Evolutionary conservation across 192 early-diverging fungal genomes (phyloP).

Genomic region (Helicostylum pulchrum): DNA sequence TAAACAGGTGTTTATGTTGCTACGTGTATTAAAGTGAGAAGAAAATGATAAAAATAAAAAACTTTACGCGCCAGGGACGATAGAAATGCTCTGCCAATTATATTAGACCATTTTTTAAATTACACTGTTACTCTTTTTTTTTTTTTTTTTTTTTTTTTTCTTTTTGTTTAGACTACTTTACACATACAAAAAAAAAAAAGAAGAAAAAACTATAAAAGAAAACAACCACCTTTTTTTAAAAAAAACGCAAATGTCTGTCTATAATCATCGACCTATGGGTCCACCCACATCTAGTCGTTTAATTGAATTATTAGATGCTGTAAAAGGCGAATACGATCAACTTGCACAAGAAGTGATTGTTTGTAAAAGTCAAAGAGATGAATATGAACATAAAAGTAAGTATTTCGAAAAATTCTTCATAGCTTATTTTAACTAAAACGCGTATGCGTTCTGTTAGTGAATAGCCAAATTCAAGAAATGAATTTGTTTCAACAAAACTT

Average conservation of each 20-base stretch:
- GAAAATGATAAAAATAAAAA: too few relatives aligned
- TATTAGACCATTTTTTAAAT: too few relatives aligned
- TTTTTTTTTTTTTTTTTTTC: too few relatives aligned
- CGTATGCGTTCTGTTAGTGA: constrained; percentile 43
- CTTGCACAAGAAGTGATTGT: constrained; percentile 71
- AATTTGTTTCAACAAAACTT: constrained; percentile 72
- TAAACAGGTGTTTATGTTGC: too few relatives aligned
- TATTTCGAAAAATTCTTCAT: constrained; percentile 1
- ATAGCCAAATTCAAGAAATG: constrained; percentile 78
- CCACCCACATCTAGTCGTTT: constrained; percentile 62
- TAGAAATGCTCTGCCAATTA: too few relatives aligned
- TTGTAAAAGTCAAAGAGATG: constrained; percentile 76
- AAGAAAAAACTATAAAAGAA: too few relatives aligned
- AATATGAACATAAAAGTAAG: constrained; percentile 86
- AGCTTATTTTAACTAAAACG: constrained; percentile 4
- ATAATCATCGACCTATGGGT: constrained; percentile 80
- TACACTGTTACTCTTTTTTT: too few relatives aligned
- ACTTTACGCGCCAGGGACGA: too few relatives aligned
- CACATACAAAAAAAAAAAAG: too few relatives aligned
- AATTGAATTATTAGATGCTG: constrained; percentile 77
- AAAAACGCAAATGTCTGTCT: constrained; percentile 40
- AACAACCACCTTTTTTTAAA: too few relatives aligned
- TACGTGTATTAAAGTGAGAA: too few relatives aligned
- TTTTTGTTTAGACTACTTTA: too few relatives aligned
- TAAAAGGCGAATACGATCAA: constrained; percentile 78